Evolutionary conservation across 2,329 filamentous ascomycete genomes (phyloP).

Genomic region (Xenoacremonium recifei): DNA sequence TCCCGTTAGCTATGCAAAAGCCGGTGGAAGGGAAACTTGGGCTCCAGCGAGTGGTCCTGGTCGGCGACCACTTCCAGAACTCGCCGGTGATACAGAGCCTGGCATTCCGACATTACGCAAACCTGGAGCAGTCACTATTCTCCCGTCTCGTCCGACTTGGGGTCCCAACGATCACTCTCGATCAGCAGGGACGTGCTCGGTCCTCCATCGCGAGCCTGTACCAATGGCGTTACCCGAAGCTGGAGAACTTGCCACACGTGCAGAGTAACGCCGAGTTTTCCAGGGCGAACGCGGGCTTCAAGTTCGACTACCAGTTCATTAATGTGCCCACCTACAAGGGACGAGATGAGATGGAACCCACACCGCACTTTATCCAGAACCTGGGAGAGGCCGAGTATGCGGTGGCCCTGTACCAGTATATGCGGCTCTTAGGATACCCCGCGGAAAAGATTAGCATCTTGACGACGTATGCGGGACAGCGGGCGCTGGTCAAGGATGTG

Average conservation of each 20-base stretch:
- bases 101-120: slow-evolving; percentile 91
- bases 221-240: slow-evolving; percentile 83
- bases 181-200: slow-evolving; percentile 89
- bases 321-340: slow-evolving; percentile 93
- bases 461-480: slow-evolving; percentile 90
- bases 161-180: slow-evolving; percentile 85
- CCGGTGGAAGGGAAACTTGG: slow-evolving; percentile 69
- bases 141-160: slow-evolving; percentile 85
- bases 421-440: slow-evolving; percentile 92
- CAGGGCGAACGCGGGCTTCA: slow-evolving; percentile 85
- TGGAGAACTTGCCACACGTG: slow-evolving; percentile 78
- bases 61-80: slow-evolving; percentile 95
- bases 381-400: slow-evolving; percentile 96
- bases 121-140: slow-evolving; percentile 94
- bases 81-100: slow-evolving; percentile 93
- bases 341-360: slow-evolving; percentile 82
- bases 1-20: slow-evolving; percentile 89
- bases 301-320: slow-evolving; percentile 95
- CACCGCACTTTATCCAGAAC: slow-evolving; percentile 94
- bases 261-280: slow-evolving; percentile 68
- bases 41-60: slow-evolving; percentile 85
- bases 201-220: slow-evolving; percentile 87
- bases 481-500: slow-evolving; percentile 84
- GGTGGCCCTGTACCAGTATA: slow-evolving; percentile 94
- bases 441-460: slow-evolving; percentile 81